phyloP scores from a whole-genome alignment of 2,329 filamentous ascomycete species.

The Trichoderma sp. region DNA sequence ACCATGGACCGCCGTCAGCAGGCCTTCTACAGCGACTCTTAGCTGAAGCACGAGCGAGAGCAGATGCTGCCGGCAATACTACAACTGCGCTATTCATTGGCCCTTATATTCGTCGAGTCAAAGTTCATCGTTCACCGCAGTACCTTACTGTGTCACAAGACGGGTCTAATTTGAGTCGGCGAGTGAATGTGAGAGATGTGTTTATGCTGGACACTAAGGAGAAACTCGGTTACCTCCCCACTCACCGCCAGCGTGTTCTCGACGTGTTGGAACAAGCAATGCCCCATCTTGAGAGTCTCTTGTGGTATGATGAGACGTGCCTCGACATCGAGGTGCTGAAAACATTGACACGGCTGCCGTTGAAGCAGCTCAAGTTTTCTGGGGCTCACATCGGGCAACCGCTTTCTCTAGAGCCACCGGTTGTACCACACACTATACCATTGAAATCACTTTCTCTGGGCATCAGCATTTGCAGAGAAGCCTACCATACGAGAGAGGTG shows the following conservation, averaged over 20 bases:
- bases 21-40: neutral
- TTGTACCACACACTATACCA: neutral
- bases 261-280: neutral
- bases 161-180: too few species aligned
- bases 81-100: neutral
- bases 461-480: neutral
- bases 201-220: too few species aligned
- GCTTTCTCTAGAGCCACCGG: neutral
- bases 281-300: conserved; percentile 20
- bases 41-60: neutral
- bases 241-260: neutral
- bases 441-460: neutral
- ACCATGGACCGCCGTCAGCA: conserved; percentile 7
- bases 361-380: neutral
- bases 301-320: conserved; percentile 2
- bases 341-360: neutral
- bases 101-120: neutral
- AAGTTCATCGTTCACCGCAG: neutral
- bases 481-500: neutral
- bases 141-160: neutral
- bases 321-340: conserved; percentile 1
- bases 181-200: too few species aligned
- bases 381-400: too few species aligned
- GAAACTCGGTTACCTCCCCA: neutral
- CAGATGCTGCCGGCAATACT: neutral